These are phyloP conservation scores for Solanum chiquidenum DNA, from an alignment of 257 asterid genomes.

Conservation along the genomic window DNA sequence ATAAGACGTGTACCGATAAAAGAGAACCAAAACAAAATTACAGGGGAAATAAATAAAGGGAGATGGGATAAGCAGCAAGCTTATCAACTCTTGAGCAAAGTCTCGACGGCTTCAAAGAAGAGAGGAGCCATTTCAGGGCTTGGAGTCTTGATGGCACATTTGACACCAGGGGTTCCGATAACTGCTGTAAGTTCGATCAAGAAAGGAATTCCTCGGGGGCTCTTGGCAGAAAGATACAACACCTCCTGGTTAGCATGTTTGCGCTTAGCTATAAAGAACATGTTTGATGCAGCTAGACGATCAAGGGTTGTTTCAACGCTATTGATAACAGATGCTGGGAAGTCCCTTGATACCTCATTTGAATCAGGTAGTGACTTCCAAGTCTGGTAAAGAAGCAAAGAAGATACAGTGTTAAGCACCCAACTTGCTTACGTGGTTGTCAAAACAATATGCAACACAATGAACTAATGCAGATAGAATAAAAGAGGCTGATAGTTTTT, in stretches of 20 bases:
- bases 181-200: conserved; percentile 79
- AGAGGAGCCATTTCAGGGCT: conserved; percentile 84
- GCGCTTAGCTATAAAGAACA: conserved; percentile 94
- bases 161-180: conserved; percentile 72
- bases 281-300: conserved; percentile 51
- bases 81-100: conserved; percentile 39
- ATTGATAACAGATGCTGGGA: conserved; percentile 58
- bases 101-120: conserved; percentile 75
- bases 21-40: conserved; percentile 9
- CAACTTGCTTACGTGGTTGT: background rate
- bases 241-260: conserved; percentile 83
- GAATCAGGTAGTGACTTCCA: conserved; percentile 98
- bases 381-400: conserved; percentile 35
- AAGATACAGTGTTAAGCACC: background rate
- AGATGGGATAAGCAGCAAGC: background rate
- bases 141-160: conserved; percentile 85
- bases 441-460: background rate
- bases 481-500: background rate
- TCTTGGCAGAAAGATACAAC: conserved; percentile 83
- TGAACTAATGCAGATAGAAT: background rate
- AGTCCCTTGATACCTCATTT: conserved; percentile 75
- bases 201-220: conserved; percentile 77
- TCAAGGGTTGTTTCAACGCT: conserved; percentile 67
- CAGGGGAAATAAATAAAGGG: background rate
- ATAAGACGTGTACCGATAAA: background rate